Conservation (phyloP, 257 asterid species). For the Rehmannia glutinosa region DNA sequence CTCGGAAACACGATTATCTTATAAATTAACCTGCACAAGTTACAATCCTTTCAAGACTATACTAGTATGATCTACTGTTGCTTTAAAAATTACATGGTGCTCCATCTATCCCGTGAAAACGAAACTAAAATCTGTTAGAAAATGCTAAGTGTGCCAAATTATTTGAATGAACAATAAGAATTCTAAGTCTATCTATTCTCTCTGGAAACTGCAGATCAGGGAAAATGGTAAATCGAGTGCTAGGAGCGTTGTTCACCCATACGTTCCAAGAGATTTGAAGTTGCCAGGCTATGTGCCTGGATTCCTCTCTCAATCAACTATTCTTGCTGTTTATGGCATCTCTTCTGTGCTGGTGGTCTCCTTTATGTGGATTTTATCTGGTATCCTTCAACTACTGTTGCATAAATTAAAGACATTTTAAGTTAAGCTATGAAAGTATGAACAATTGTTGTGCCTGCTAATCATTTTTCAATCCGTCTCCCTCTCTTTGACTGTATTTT, state of each 20-base stretch:
- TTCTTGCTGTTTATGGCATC: conserved; percentile 49
- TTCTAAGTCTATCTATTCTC: too few species aligned
- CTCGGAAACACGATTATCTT: too few species aligned
- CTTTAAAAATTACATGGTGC: background rate
- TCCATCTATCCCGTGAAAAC: background rate
- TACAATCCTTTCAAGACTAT: too few species aligned
- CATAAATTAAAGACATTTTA: background rate
- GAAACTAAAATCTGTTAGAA: too few species aligned
- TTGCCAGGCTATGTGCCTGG: conserved; percentile 71
- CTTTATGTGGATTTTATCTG: conserved; percentile 80
- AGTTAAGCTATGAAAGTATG: background rate
- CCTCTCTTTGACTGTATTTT: background rate
- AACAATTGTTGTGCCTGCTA: background rate
- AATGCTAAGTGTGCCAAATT: background rate
- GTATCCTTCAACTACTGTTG: conserved; percentile 23
- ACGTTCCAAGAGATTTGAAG: conserved; percentile 56
- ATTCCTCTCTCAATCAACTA: conserved; percentile 55
- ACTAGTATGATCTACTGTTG: background rate
- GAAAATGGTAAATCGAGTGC: conserved; percentile 24
- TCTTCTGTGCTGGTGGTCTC: conserved; percentile 51
- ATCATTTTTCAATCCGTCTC: too few species aligned
- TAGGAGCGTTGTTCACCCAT: conserved; percentile 58
- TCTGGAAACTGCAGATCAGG: conserved; percentile 25
- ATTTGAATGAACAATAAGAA: background rate
- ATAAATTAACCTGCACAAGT: too few species aligned